Evolutionary conservation across 768 basidiomycete species (phyloP).

Genomic region (Auricularia heimuer): DNA sequence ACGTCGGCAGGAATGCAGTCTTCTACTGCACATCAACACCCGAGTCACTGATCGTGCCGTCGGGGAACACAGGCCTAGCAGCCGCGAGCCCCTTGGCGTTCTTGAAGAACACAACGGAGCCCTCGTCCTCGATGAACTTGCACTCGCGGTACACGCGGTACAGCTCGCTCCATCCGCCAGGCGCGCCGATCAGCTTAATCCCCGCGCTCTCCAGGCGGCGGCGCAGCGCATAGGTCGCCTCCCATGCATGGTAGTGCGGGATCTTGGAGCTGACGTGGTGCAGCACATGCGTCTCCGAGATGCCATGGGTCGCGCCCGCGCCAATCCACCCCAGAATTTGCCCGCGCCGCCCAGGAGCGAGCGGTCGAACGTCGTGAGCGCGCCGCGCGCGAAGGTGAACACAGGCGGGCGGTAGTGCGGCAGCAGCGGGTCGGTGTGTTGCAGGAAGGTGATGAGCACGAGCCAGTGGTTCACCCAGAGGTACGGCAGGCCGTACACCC

Average conservation of each 20-base stretch:
- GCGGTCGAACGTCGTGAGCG: slow-evolving; percentile 85
- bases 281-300: slow-evolving; percentile 86
- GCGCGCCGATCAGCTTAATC: slow-evolving; percentile 56
- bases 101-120: slow-evolving; percentile 86
- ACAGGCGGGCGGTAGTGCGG: slow-evolving; percentile 86
- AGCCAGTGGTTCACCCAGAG: slow-evolving; percentile 95
- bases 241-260: slow-evolving; percentile 94
- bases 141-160: slow-evolving; percentile 70
- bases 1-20: neutral
- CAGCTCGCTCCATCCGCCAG: slow-evolving; percentile 71
- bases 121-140: slow-evolving; percentile 95
- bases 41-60: slow-evolving; percentile 51
- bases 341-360: slow-evolving; percentile 71
- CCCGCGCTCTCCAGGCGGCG: slow-evolving; percentile 53
- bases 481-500: slow-evolving; percentile 80
- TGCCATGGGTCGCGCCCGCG: slow-evolving; percentile 76
- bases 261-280: slow-evolving; percentile 95
- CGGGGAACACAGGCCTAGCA: slow-evolving; percentile 53
- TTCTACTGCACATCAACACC: slow-evolving; percentile 44
- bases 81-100: slow-evolving; percentile 72
- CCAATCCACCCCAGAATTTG: slow-evolving; percentile 73
- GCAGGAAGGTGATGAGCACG: slow-evolving; percentile 92
- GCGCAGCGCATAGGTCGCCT: slow-evolving; percentile 79
- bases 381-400: slow-evolving; percentile 92
- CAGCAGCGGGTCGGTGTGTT: slow-evolving; percentile 92